Percentiles rank a stretch among this genome's conserved stretches.
Evolutionary conservation across 78 protist species (phyloP).

Genomic region (Dictyostelium firmibasis): DNA sequence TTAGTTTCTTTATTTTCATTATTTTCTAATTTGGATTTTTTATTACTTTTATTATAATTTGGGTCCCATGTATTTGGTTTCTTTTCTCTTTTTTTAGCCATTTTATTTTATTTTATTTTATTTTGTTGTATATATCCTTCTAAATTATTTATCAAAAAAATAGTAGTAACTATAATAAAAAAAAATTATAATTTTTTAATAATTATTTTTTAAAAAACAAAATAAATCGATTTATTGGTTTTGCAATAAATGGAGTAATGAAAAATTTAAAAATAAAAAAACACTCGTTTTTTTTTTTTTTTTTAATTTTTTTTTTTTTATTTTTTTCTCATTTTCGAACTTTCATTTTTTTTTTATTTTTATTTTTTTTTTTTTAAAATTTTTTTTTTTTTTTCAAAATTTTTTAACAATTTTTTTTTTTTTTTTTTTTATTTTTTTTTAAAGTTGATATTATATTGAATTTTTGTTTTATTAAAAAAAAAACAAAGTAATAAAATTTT

Average conservation of each 20-base stretch:
- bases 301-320: background rate
- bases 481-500: background rate
- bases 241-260: background rate
- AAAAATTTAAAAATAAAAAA: too few relatives aligned
- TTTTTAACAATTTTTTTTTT: background rate
- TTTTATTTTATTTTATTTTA: background rate
- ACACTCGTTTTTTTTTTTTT: background rate
- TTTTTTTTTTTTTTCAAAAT: conserved; percentile 19
- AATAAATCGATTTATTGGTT: background rate
- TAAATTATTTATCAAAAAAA: background rate
- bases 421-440: background rate
- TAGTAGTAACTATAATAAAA: background rate
- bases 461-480: background rate
- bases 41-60: conserved; percentile 17
- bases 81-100: conserved; percentile 12
- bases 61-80: conserved; percentile 7
- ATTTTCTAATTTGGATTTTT: background rate
- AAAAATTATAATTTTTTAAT: too few relatives aligned
- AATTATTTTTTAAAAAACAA: background rate
- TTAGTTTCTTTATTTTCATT: background rate
- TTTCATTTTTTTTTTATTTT: conserved; percentile 1
- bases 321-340: background rate
- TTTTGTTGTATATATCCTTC: background rate
- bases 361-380: background rate
- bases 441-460: background rate